These are phyloP conservation scores for Ilyonectria robusta DNA, from an alignment of 2,329 filamentous ascomycete genomes.

Conservation along the genomic window DNA sequence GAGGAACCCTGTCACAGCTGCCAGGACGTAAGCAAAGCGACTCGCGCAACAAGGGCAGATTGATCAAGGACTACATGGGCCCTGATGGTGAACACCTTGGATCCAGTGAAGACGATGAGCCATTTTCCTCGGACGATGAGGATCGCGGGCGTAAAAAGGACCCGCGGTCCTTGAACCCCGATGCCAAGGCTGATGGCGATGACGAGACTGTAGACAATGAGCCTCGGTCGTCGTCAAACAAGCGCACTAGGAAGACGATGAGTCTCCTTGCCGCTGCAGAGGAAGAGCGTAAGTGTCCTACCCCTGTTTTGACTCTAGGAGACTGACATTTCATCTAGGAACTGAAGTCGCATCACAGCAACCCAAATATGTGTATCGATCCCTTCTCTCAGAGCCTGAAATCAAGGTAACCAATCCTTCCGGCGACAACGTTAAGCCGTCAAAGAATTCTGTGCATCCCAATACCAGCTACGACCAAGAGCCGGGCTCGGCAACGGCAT, in stretches of 20 bases:
- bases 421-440: constrained; percentile 71
- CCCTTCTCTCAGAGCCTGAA: constrained; percentile 75
- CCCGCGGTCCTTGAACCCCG: constrained; percentile 61
- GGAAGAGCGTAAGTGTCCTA: constrained; percentile 77
- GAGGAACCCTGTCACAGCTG: constrained; percentile 74
- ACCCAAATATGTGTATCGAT: constrained; percentile 70
- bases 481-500: constrained; percentile 66
- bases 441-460: constrained; percentile 78
- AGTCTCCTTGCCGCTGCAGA: constrained; percentile 82
- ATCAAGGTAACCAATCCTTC: constrained; percentile 75
- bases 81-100: constrained; percentile 78
- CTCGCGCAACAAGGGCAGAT: constrained; percentile 64
- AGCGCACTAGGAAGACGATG: constrained; percentile 61
- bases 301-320: not conserved
- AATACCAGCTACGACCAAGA: constrained; percentile 86
- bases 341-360: constrained; percentile 67
- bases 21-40: constrained; percentile 68
- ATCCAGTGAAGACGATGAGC: constrained; percentile 80
- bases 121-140: constrained; percentile 76
- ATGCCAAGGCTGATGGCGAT: constrained; percentile 49
- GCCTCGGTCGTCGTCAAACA: constrained; percentile 49
- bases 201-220: constrained; percentile 53
- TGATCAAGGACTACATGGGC: constrained; percentile 77
- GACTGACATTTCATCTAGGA: constrained; percentile 53
- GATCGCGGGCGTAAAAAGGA: constrained; percentile 72